A percentile compares a stretch with the other conserved stretches of the same genome.
phyloP scores from a whole-genome alignment of 148 eudicot species.

The Agrostemma githago region DNA sequence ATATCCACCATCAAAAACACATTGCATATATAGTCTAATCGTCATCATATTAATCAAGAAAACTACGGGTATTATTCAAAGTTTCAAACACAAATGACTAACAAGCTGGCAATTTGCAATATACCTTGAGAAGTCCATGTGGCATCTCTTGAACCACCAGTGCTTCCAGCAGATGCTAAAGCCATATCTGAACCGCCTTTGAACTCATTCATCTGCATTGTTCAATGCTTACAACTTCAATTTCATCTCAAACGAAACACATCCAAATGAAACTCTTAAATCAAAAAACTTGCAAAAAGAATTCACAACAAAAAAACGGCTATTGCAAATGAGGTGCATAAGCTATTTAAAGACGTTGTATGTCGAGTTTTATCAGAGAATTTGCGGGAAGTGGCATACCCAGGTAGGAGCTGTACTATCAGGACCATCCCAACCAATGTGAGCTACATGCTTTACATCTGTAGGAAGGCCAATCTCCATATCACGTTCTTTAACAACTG shows the following conservation, averaged over 20 bases:
- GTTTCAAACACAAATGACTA: background rate
- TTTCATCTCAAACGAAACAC: background rate
- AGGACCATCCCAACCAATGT: conserved; percentile 71
- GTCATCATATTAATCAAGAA: background rate
- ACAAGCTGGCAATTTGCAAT: background rate
- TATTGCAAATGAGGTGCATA: background rate
- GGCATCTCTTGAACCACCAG: conserved; percentile 36
- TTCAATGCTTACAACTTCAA: conserved; percentile 4
- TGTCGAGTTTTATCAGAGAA: background rate
- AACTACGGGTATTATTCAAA: too few relatives aligned
- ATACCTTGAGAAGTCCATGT: conserved; percentile 41
- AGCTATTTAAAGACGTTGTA: background rate
- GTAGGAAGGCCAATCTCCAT: conserved; percentile 77
- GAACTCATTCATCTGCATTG: conserved; percentile 43
- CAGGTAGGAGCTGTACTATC: conserved; percentile 67
- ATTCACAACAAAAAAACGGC: background rate
- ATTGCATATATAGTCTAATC: background rate
- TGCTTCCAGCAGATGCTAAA: conserved; percentile 28
- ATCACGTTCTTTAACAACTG: conserved; percentile 66
- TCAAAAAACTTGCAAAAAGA: background rate
- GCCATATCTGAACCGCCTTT: conserved; percentile 29
- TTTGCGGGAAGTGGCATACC: conserved; percentile 32
- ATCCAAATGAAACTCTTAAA: background rate
- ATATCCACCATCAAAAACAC: background rate
- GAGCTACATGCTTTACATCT: conserved; percentile 81